Percentiles rank a stretch among this genome's conserved stretches.
These are phyloP conservation scores for Penicillium crustosum DNA, from an alignment of 2,329 filamentous ascomycete genomes.

Conservation along the genomic window DNA sequence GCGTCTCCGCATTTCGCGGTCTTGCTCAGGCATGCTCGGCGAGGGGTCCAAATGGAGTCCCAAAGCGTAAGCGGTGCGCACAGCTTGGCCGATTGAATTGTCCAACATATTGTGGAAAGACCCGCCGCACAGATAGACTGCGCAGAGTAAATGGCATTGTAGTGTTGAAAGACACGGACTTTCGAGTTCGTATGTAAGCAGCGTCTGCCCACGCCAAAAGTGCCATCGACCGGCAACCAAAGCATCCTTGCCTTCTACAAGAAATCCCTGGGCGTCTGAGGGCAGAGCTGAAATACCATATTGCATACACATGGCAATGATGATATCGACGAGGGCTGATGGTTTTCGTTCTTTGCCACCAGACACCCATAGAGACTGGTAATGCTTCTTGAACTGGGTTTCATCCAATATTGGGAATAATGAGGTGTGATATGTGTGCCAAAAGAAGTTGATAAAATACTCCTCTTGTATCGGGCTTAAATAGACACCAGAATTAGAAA, in stretches of 20 bases:
- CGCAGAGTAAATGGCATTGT: conserved; percentile 50
- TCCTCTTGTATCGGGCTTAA: conserved; percentile 23
- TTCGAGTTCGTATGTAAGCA: conserved; percentile 50
- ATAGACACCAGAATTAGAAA: conserved; percentile 15
- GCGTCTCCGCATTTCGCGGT: conserved; percentile 50
- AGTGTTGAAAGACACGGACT: conserved; percentile 50
- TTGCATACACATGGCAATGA: conserved; percentile 27
- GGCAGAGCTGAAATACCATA: conserved; percentile 14
- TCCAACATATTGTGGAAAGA: conserved; percentile 53
- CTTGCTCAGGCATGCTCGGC: conserved; percentile 28
- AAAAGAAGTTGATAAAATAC: conserved; percentile 22
- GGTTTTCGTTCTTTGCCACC: conserved; percentile 10
- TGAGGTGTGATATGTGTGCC: conserved; percentile 26
- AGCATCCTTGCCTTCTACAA: conserved; percentile 33
- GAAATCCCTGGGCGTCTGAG: conserved; percentile 11
- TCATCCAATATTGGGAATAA: conserved; percentile 22
- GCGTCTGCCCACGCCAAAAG: conserved; percentile 49
- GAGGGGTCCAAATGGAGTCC: conserved; percentile 52
- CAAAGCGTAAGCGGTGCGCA: conserved; percentile 50
- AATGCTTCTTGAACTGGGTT: conserved; percentile 22
- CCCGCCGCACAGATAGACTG: conserved; percentile 50
- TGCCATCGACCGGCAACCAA: conserved; percentile 49
- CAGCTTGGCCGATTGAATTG: conserved; percentile 40
- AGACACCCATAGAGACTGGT: conserved; percentile 18
- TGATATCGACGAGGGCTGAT: conserved; percentile 22